Base-by-base conservation (phyloP, 495 filamentous ascomycete genomes). In the Xylaria flabelliformis region DNA sequence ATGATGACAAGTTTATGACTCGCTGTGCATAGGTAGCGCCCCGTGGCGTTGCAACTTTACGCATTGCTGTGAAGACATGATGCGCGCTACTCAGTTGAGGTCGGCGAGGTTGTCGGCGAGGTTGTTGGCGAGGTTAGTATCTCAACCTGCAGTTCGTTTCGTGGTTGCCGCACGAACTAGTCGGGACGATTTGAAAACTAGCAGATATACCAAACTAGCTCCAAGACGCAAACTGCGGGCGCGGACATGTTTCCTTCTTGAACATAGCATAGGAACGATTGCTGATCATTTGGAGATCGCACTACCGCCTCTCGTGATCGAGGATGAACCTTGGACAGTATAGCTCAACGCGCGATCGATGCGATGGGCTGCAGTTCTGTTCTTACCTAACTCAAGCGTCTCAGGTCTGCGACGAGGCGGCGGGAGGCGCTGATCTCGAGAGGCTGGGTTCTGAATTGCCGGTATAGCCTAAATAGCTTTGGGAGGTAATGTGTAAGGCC, bases 261-360 rank as follows among this genome's bases (percentile, higher is more conserved):
- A 63, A 44, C 36, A 29, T 24, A 42, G 58, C 61, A 39, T 24
- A 7, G 24, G 50, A 65, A 65, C 29, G 63, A 65, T 13, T 21
- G 41, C 12, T 61, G 58, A 39, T 39, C 19, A 21, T 39, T 63
- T 24, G 4, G 36, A 63, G 61, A 5, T 63, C n/a, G n/a, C n/a
- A 29, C 21, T 5, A 39, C n/a, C 63, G 17, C n/a, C 63, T 26
- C 62, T 29, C 42, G 19, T n/a, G 13, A 1, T 42, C 63, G 26
- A 17, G 42, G 63, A 50, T 65, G 63, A 41, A 46, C 63, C 63
- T 65, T 65, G 42, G 13, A 50, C 26, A 7, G 48, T 34, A 48
- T 3, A 12, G 21, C 42, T 46, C 6, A 65, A 13, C 5, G 42
- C 26, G 15, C 42, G 24, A 21, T 48, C 58, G 29, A 29, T 19